Evolutionary conservation across 202 grass and related monocot species (phyloP), one percentile per base, ranked within the genome.

Genomic region (Carex sylvatica): DNA sequence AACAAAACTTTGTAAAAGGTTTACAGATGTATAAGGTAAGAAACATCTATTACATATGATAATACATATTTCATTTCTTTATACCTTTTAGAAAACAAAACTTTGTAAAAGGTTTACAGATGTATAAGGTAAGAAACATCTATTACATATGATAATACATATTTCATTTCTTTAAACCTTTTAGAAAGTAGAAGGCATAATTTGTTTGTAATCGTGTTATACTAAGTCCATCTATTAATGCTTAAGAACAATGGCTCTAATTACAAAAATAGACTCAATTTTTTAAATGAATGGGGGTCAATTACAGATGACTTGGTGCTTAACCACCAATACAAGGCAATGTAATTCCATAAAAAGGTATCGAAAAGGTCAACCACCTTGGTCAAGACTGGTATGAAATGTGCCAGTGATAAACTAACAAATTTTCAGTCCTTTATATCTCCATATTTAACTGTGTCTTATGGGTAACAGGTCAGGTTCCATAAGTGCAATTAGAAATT

Each of bases 401-500:
- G 31, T 19, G 33, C 36, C 67, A 12, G 6, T 11, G 16, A 44
- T 40, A 44, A 70, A 69, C 2, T 19, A 36, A 36, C 16, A 59
- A 75, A 18, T 54, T 38, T 69, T 16, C 11, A 74, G 23, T 30
- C 24, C 7, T 74, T 74, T 28, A 26, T 53, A 33, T 6, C 12
- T n/a, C 65, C 6, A 69, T 69, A 69, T 69, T 69, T 19, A 70
- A 65, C 26, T 65, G 63, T 65, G 11, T 59, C 55, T 63, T 28
- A 13, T 28, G 9, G 10, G 19, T 20, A 20, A 42, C 16, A 56
- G 6, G 23, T 33, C 24, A 33, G 22, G 18, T 8, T 55, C 72
- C 9, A 10, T 8, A 75, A 16, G 9, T 16, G 53, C 8, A 58
- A 59, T 30, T 38, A 13, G 13, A 30, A 36, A 77, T 8, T 1